These are phyloP conservation scores for Ganoderma leucocontextum DNA, from an alignment of 1,284 basidiomycete species.

Conservation along the genomic window DNA sequence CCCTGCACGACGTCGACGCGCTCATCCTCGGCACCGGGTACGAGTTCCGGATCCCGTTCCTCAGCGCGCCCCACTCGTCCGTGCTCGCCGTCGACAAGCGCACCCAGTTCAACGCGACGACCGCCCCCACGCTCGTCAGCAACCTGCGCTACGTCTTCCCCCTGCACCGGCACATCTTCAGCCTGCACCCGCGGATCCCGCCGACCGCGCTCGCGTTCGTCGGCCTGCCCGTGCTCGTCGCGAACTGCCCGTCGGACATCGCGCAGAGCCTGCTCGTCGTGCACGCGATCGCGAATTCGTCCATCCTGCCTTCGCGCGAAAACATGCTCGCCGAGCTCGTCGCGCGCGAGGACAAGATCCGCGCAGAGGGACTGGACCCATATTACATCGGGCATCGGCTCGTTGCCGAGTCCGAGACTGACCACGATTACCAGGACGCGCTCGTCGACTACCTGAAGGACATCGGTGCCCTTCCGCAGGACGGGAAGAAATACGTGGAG, in stretches of 20 bases:
- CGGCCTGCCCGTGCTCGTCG: conserved; percentile 54
- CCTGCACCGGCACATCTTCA: conserved; percentile 60
- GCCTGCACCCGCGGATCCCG: conserved; percentile 54
- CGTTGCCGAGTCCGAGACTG: conserved; percentile 45
- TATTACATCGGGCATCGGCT: conserved; percentile 59
- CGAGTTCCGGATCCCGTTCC: conserved; percentile 59
- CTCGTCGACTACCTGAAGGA: conserved; percentile 55
- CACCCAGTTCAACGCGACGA: conserved; percentile 38
- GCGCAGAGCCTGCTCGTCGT: conserved; percentile 59
- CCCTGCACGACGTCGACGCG: conserved; percentile 50
- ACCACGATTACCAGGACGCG: conserved; percentile 57
- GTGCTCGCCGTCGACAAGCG: conserved; percentile 33
- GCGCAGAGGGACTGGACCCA: conserved; percentile 53
- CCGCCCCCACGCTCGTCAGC: conserved; percentile 47
- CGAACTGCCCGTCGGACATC: conserved; percentile 58
- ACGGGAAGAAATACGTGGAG: conserved; percentile 57
- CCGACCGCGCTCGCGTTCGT: conserved; percentile 61
- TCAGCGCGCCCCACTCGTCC: conserved; percentile 45
- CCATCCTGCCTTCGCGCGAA: conserved; percentile 49
- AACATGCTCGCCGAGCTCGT: conserved; percentile 52
- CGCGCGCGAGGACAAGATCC: conserved; percentile 48
- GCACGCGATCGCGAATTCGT: conserved; percentile 52
- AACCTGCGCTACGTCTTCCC: conserved; percentile 65
- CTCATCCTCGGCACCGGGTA: conserved; percentile 65
- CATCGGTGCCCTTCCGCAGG: conserved; percentile 49